Evolutionary conservation across 2,329 filamentous ascomycete species (phyloP), one percentile per base, ranked within the genome.

Genomic region (Verticillium zaregamsianum): DNA sequence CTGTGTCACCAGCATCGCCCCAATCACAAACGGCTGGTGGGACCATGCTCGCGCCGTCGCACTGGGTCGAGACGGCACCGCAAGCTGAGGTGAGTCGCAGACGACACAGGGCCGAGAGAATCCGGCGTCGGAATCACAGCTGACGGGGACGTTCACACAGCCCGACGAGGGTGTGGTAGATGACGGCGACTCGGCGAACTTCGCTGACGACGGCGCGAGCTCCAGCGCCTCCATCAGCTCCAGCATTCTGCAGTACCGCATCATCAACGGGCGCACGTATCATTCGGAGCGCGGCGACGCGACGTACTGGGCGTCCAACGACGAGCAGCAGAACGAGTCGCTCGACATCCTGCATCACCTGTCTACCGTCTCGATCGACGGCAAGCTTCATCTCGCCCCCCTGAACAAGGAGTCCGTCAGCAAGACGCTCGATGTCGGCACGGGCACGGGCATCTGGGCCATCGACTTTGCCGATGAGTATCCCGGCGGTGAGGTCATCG

Each of bases 401-500:
- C 49, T 73, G 15, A 60, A 67, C 6, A 64, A 68, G 17, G 60
- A 68, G 39, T 67, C 63, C 67, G 82, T 12, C 71, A 3, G 66
- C 65, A 67, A 59, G 37, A 62, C 67, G 2, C 70, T 86, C 23
- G 82, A 84, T 62, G 72, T 86, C 9, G 81, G 83, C 57, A 86
- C 83, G 2, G 85, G 85, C 28, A 83, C 83, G 1, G 84, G 84
- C 33, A 79, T 84, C 60, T 86, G 82, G 84, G 80, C 83, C 58
- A 86, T 86, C 64, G 84, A 85, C 65, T 72, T 77, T 59, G 71
- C 76, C 65, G 70, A 82, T 59, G 63, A 74, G 5, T 78, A 79
- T 45, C 80, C 81, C 33, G 69, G 74, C 64, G 77, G 70, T 65
- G 75, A 69, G 74, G 84, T 72, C 14, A 79, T 79, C 57, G 83